phyloP scores from a whole-genome alignment of 164 flowering plant genomes.

The Amborella trichopoda region DNA sequence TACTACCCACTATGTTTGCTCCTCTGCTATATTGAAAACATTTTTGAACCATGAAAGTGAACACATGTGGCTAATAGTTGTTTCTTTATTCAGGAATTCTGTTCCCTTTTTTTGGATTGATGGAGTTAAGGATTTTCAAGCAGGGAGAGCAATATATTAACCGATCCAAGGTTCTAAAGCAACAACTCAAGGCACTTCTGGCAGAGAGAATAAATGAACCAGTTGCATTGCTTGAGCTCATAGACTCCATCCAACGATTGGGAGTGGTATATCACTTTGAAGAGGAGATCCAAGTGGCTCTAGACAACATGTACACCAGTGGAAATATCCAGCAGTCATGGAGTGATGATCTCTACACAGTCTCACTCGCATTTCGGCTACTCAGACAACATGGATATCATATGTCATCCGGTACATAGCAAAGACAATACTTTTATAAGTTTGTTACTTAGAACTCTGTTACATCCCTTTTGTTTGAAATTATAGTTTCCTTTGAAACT shows the following conservation, averaged over 20 bases:
- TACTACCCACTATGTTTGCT: too few relatives aligned
- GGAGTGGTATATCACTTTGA: neutral
- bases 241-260: neutral
- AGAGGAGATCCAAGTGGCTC: neutral
- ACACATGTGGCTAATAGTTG: too few relatives aligned
- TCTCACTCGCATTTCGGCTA: neutral
- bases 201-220: neutral
- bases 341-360: neutral
- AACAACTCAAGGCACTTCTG: too few relatives aligned
- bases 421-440: neutral
- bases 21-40: too few relatives aligned
- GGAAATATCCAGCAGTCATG: neutral
- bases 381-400: neutral
- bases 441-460: neutral
- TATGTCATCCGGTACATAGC: neutral
- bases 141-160: too few relatives aligned
- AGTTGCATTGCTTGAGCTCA: conserved; percentile 1
- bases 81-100: too few relatives aligned
- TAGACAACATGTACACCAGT: neutral
- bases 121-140: too few relatives aligned
- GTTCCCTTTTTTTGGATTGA: too few relatives aligned
- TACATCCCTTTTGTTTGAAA: neutral
- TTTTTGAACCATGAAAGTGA: too few relatives aligned
- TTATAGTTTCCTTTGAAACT: too few relatives aligned
- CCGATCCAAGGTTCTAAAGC: too few relatives aligned